These are phyloP conservation scores for Pyronema domesticum DNA, from an alignment of 495 filamentous ascomycete genomes.

Conservation along the genomic window DNA sequence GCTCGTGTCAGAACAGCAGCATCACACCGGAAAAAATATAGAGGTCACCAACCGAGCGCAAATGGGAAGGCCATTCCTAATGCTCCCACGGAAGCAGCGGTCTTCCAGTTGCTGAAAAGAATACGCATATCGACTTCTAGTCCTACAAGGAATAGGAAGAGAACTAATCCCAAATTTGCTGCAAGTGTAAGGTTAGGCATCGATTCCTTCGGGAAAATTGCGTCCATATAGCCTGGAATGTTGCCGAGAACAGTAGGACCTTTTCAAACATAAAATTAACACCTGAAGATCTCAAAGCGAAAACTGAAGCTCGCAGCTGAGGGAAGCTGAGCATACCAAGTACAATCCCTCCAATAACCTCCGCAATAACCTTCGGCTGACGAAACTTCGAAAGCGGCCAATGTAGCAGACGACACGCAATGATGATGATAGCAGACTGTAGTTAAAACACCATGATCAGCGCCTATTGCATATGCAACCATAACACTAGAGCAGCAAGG, in stretches of 20 bases:
- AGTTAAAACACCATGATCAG: background rate
- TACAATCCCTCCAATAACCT: slow-evolving; percentile 85
- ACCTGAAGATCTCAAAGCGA: background rate
- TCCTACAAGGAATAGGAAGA: slow-evolving; percentile 86
- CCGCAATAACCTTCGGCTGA: slow-evolving; percentile 86
- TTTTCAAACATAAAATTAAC: background rate
- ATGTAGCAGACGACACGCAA: slow-evolving; percentile 70
- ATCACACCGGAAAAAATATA: background rate
- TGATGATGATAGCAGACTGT: slow-evolving; percentile 73
- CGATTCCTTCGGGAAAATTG: slow-evolving; percentile 52
- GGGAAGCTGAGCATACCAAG: slow-evolving; percentile 78
- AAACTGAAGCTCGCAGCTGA: slow-evolving; percentile 39
- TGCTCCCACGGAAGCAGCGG: slow-evolving; percentile 63
- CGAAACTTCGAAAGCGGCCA: slow-evolving; percentile 69
- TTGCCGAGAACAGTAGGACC: slow-evolving; percentile 54
- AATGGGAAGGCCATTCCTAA: slow-evolving; percentile 77
- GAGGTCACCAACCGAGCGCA: slow-evolving; percentile 32
- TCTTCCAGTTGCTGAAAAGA: slow-evolving; percentile 68
- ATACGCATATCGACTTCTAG: slow-evolving; percentile 84
- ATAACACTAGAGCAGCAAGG: background rate
- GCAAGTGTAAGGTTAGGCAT: slow-evolving; percentile 58
- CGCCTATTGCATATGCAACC: background rate
- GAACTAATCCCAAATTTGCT: slow-evolving; percentile 73
- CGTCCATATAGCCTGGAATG: slow-evolving; percentile 53
- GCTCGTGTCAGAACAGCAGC: background rate